Percentiles rank a stretch among this genome's conserved stretches.
These are phyloP conservation scores for Pharus latifolius DNA, from an alignment of 176 grass and related monocot species.

Conservation along the genomic window DNA sequence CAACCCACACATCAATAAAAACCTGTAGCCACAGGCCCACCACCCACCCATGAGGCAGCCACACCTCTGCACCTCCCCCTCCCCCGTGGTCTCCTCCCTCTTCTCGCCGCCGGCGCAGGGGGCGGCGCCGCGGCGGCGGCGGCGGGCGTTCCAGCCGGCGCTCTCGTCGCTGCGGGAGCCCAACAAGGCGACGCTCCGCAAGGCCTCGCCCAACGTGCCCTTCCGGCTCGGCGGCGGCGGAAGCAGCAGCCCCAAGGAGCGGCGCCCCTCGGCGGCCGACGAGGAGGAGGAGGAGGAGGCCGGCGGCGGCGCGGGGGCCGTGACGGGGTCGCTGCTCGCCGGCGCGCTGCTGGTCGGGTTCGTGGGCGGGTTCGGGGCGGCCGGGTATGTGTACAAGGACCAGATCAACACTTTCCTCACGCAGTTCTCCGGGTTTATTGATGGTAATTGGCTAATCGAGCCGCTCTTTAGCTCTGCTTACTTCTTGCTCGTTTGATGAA, in stretches of 20 bases:
- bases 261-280: constrained; percentile 4
- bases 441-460: constrained; percentile 38
- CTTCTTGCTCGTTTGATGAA: not conserved
- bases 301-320: constrained; percentile 11
- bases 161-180: constrained; percentile 67
- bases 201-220: constrained; percentile 65
- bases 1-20: constrained; percentile 3
- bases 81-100: constrained; percentile 24
- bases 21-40: not conserved
- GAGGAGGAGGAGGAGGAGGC: not conserved
- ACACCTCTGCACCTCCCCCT: constrained; percentile 35
- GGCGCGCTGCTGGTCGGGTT: constrained; percentile 69
- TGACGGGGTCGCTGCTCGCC: constrained; percentile 76
- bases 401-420: constrained; percentile 90
- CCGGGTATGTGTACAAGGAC: constrained; percentile 88
- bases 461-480: not conserved
- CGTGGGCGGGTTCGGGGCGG: constrained; percentile 82
- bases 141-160: constrained; percentile 30
- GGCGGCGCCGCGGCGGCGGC: constrained; percentile 21
- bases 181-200: constrained; percentile 68
- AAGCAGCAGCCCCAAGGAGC: constrained; percentile 21
- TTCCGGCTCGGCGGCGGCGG: constrained; percentile 44
- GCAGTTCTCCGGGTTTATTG: constrained; percentile 88
- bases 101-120: constrained; percentile 37
- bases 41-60: constrained; percentile 49